Percentiles rank a stretch among this genome's conserved stretches.
phyloP scores from a whole-genome alignment of 2,329 filamentous ascomycete species.

The Cordyceps pruinosa region DNA sequence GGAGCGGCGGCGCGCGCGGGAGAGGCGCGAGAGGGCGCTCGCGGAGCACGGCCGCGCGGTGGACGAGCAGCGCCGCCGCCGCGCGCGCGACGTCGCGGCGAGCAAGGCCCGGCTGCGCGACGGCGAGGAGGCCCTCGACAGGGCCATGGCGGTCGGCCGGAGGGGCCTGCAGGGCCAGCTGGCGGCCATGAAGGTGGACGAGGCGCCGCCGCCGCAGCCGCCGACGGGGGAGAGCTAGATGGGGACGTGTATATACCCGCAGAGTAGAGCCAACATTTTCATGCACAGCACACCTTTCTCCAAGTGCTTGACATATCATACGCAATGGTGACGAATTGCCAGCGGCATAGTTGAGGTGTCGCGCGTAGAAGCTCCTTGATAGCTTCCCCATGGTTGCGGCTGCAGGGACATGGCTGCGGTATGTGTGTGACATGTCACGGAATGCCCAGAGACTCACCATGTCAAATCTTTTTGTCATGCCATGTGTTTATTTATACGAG shows the following conservation, averaged over 20 bases:
- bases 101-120: conserved; percentile 57
- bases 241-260: not conserved
- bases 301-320: too few relatives aligned
- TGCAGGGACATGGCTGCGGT: too few relatives aligned
- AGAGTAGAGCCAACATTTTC: too few relatives aligned
- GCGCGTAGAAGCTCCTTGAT: too few relatives aligned
- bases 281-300: too few relatives aligned
- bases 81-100: conserved; percentile 51
- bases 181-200: conserved; percentile 23
- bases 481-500: not conserved
- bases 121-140: conserved; percentile 60
- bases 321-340: too few relatives aligned
- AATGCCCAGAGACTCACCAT: too few relatives aligned
- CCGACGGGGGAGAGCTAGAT: conserved; percentile 17
- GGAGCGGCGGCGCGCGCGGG: conserved; percentile 40
- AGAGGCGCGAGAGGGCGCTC: conserved; percentile 58
- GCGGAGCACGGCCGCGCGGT: conserved; percentile 56
- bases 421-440: too few relatives aligned
- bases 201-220: conserved; percentile 14
- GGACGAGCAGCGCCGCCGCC: conserved; percentile 54
- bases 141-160: conserved; percentile 62
- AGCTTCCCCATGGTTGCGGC: too few relatives aligned
- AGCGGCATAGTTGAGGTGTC: too few relatives aligned
- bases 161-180: conserved; percentile 59
- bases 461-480: too few relatives aligned